Percentiles rank a stretch among this genome's conserved stretches.
Conservation (phyloP, 257 asterid species). For the Leptodermis oblonga region DNA sequence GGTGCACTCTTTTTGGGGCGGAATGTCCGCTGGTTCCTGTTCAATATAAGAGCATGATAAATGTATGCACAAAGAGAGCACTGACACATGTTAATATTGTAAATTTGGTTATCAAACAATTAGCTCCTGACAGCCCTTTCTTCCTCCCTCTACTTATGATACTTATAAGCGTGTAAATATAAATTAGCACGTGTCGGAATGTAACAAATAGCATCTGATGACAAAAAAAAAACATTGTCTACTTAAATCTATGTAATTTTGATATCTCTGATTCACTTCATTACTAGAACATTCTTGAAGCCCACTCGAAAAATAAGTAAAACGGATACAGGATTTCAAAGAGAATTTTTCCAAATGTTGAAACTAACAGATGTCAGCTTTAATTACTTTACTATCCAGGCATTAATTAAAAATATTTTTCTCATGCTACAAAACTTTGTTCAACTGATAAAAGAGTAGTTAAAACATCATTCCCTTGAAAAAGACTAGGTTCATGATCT, state of each 20-base stretch:
- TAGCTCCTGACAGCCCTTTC: neutral
- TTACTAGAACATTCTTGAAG: neutral
- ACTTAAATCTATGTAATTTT: neutral
- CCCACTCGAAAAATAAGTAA: neutral
- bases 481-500: neutral
- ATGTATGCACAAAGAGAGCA: neutral
- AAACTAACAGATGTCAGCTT: neutral
- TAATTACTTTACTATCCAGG: neutral
- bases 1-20: constrained; percentile 96
- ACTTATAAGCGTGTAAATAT: neutral
- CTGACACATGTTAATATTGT: neutral
- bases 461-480: neutral
- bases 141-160: neutral
- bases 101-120: neutral
- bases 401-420: neutral
- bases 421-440: neutral
- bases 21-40: constrained; percentile 90
- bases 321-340: neutral
- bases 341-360: neutral
- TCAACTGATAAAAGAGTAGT: neutral
- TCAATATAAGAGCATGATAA: constrained; percentile 17
- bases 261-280: neutral
- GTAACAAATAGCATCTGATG: neutral
- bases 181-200: neutral
- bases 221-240: neutral